Evolutionary conservation across 2,329 filamentous ascomycete species (phyloP).

Genomic region (Aspergillus ustus): DNA sequence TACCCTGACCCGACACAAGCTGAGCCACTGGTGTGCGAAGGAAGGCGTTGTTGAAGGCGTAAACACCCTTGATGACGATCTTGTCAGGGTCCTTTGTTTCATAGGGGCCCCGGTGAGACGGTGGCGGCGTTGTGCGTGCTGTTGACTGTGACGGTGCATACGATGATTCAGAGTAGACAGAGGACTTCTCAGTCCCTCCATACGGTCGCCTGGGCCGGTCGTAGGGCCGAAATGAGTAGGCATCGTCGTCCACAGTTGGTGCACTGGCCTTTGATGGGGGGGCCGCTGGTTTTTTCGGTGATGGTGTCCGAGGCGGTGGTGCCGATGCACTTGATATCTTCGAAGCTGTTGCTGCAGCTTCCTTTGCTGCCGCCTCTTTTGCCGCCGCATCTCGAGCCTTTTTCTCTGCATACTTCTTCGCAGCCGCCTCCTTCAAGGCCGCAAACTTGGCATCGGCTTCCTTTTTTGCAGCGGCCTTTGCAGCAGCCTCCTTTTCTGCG

Average conservation of each 20-base stretch:
- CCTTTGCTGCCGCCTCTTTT: slow-evolving; percentile 34
- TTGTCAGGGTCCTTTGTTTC: slow-evolving; percentile 91
- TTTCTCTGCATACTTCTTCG: slow-evolving; percentile 44
- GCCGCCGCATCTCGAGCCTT: slow-evolving; percentile 38
- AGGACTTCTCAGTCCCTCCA: slow-evolving; percentile 67
- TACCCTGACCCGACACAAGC: slow-evolving; percentile 79
- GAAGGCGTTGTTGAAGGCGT: slow-evolving; percentile 87
- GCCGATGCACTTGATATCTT: slow-evolving; percentile 32
- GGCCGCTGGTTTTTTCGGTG: slow-evolving; percentile 45
- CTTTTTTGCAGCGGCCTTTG: slow-evolving; percentile 42
- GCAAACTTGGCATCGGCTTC: slow-evolving; percentile 45
- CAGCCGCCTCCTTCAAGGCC: slow-evolving; percentile 45
- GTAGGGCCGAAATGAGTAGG: slow-evolving; percentile 77
- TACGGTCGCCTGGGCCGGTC: slow-evolving; percentile 68
- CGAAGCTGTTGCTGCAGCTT: slow-evolving; percentile 33
- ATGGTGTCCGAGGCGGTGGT: slow-evolving; percentile 40
- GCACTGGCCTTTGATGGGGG: slow-evolving; percentile 32
- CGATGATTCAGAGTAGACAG: slow-evolving; percentile 79
- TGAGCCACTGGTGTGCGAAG: slow-evolving; percentile 89
- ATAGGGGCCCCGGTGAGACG: slow-evolving; percentile 77
- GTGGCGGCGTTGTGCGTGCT: slow-evolving; percentile 79
- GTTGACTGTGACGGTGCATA: slow-evolving; percentile 87
- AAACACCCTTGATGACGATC: slow-evolving; percentile 92
- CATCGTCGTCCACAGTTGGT: slow-evolving; percentile 63
- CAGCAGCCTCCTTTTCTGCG: slow-evolving; percentile 70